These are phyloP conservation scores for Salix arbutifolia DNA, from an alignment of 345 rosid genomes.

Conservation along the genomic window DNA sequence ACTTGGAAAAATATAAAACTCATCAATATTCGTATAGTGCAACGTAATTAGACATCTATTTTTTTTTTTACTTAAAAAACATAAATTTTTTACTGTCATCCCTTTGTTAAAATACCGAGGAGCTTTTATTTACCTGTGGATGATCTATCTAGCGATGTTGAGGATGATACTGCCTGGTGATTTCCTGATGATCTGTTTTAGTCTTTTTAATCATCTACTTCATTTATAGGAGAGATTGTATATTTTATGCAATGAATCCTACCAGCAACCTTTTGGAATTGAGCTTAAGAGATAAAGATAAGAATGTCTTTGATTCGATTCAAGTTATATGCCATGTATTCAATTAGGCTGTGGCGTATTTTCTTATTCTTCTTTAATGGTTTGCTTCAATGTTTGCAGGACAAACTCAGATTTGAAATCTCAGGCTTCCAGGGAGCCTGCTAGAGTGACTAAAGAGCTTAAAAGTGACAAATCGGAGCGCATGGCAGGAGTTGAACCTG, in stretches of 20 bases:
- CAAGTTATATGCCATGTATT: not conserved
- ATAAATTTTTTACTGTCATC: not conserved
- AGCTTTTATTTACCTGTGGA: too few relatives aligned
- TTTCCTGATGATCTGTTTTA: not conserved
- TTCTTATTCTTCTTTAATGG: slow-evolving; percentile 14
- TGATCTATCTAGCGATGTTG: not conserved
- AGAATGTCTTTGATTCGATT: slow-evolving; percentile 26
- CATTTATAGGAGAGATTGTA: slow-evolving; percentile 28
- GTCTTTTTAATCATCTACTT: slow-evolving; percentile 20
- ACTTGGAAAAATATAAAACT: not conserved
- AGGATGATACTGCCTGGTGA: not conserved
- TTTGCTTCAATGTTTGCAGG: not conserved
- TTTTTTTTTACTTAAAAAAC: not conserved
- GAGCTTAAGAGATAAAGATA: slow-evolving; percentile 43
- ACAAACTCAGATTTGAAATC: slow-evolving; percentile 20
- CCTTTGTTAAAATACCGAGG: not conserved
- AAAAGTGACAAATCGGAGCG: slow-evolving; percentile 30
- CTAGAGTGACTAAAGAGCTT: slow-evolving; percentile 32
- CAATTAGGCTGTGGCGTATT: not conserved
- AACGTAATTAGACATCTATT: not conserved
- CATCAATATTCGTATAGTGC: not conserved
- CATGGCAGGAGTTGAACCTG: slow-evolving; percentile 29
- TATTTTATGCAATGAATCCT: slow-evolving; percentile 29
- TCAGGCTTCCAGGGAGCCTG: slow-evolving; percentile 39
- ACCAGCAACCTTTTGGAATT: slow-evolving; percentile 20